phyloP scores from a whole-genome alignment of 176 grass and related monocot species.

The Aegilops tauschii region DNA sequence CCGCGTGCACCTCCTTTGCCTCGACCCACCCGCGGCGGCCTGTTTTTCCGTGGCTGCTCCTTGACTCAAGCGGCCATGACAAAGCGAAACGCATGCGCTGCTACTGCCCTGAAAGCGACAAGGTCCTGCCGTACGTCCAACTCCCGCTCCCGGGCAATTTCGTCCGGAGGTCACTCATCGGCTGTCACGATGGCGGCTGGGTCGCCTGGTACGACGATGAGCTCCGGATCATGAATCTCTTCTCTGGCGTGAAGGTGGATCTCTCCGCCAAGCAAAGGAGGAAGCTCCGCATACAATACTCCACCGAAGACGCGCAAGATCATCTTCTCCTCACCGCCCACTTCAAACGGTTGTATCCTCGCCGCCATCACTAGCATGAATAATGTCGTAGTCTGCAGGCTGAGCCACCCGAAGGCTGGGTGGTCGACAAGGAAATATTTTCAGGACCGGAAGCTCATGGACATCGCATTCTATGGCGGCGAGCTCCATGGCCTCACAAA shows the following conservation, averaged over 20 bases:
- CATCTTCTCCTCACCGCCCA: not conserved
- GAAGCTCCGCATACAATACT: not conserved
- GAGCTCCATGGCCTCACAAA: not conserved
- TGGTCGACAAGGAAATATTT: not conserved
- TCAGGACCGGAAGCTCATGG: not conserved
- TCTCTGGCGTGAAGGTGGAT: not conserved
- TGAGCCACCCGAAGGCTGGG: not conserved
- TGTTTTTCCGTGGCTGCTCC: not conserved
- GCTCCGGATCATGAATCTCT: not conserved
- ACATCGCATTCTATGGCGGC: not conserved
- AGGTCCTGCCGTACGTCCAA: not conserved
- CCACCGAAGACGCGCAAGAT: not conserved
- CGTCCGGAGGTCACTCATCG: not conserved
- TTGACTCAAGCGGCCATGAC: not conserved
- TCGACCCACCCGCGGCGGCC: not conserved
- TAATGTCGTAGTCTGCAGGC: not conserved
- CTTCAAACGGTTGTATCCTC: not conserved
- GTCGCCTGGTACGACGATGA: not conserved
- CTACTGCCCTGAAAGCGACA: not conserved
- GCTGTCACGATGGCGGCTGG: not conserved
- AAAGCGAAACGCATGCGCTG: not conserved
- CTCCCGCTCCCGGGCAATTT: not conserved
- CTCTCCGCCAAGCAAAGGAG: not conserved
- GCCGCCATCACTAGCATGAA: not conserved
- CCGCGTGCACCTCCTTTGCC: not conserved